Base-by-base conservation (phyloP, 768 basidiomycete species). In the Dacryopinax primogenitus region DNA sequence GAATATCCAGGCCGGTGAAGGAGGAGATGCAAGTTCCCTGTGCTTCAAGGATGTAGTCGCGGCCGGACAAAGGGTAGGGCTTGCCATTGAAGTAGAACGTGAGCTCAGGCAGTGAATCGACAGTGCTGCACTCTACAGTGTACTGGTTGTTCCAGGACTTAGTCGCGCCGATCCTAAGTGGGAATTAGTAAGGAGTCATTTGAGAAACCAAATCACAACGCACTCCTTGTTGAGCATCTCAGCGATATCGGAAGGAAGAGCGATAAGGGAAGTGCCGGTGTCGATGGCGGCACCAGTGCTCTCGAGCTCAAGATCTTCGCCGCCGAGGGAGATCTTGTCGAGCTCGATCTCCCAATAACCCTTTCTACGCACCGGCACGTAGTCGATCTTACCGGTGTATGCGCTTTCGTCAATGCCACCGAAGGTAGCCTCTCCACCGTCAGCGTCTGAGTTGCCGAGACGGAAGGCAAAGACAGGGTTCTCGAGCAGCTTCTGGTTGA, bases 341-440 rank as follows among this genome's bases (percentile, higher is more conserved):
- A 99, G 86, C 74, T 96, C 92, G 51, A 98, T 92, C 76, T 98
- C 95, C 94, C 94, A 96, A 77, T 96, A 98, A 3, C 92, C 96
- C 81, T 90, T 92, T 70, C 92, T 84, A 70, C 94, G 86, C 63
- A 99, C 80, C 62, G 96, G 95, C 33, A 88, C 92, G 71, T 98
- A 98, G 26, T 75, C 71, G 66, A 99, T 81, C 72, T 85, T 78
- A 74, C 96, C 96, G 3, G 75, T 82, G 78, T 88, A 97, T 34
- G 90, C 87, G 28, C 69, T 69, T 12, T 75, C 63, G 74, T 99
- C 93, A 67, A 97, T 82, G 44, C 93, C 95, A 69, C 95, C 95
- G 68, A 98, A 98, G 66, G 87, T 77, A 34, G 87, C 91, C 74
- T 92, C 91, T 62, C 95, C 94, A 63, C 87, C 91, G 72, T 96